phyloP scores from a whole-genome alignment of 495 filamentous ascomycete genomes.

The Neurospora discreta region DNA sequence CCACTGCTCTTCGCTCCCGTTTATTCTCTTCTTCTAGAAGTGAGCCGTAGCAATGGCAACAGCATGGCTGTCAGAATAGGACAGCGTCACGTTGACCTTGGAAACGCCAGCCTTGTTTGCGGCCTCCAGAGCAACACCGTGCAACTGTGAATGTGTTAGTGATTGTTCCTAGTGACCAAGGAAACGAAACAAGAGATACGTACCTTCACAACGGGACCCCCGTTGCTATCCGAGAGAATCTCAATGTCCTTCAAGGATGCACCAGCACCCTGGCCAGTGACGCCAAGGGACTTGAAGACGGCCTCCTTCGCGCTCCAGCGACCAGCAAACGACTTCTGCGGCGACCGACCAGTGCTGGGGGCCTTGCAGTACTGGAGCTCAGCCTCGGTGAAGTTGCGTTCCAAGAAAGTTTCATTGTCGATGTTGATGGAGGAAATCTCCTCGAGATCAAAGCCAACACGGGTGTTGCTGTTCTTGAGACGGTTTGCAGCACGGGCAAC shows the following conservation, averaged over 20 bases:
- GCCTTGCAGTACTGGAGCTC: conserved; percentile 81
- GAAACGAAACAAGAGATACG: conserved; percentile 23
- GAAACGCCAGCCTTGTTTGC: conserved; percentile 80
- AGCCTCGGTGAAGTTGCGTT: conserved; percentile 79
- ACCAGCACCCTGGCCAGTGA: conserved; percentile 76
- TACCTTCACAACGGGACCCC: conserved; percentile 77
- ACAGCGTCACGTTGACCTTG: conserved; percentile 81
- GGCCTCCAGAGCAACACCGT: conserved; percentile 69
- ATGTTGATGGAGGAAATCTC: conserved; percentile 74
- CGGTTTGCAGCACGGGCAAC: conserved; percentile 43
- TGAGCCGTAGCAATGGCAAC: conserved; percentile 65
- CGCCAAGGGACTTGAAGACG: conserved; percentile 93
- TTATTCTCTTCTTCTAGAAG: conserved; percentile 6
- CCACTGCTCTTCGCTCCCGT: not conserved
- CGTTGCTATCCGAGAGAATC: conserved; percentile 66
- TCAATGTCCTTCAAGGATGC: conserved; percentile 91
- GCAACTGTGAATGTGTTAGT: conserved; percentile 51
- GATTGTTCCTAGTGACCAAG: conserved; percentile 3
- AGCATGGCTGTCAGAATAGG: conserved; percentile 83
- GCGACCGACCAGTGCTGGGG: conserved; percentile 44
- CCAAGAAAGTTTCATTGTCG: conserved; percentile 84
- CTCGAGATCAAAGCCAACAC: conserved; percentile 89
- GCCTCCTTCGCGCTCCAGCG: conserved; percentile 97
- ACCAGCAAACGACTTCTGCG: conserved; percentile 80
- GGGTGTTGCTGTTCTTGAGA: conserved; percentile 57